phyloP scores from a whole-genome alignment of 2,329 filamentous ascomycete genomes.

The Sclerotinia sclerotiorum region DNA sequence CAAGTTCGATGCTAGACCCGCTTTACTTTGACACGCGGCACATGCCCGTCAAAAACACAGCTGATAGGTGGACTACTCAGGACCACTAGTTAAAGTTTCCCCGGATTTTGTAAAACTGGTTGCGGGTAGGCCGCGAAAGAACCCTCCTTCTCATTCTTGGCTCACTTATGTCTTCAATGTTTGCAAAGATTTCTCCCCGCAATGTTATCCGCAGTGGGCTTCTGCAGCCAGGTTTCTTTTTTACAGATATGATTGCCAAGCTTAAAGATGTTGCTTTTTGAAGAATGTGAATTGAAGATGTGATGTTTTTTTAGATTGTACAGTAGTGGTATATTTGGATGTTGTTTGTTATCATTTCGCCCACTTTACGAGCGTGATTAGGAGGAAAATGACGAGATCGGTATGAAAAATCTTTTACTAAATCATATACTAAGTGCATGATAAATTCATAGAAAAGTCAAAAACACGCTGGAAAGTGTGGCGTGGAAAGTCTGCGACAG shows the following conservation, averaged over 20 bases:
- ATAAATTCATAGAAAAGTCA: not conserved
- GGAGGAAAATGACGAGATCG: not conserved
- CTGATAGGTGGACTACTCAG: conserved; percentile 8
- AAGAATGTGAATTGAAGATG: not conserved
- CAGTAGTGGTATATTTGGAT: not conserved
- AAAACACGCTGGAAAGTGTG: not conserved
- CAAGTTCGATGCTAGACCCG: not conserved
- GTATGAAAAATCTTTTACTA: not conserved
- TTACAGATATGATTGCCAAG: not conserved
- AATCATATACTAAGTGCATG: not conserved
- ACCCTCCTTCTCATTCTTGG: not conserved
- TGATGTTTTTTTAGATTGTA: not conserved
- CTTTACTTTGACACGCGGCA: not conserved
- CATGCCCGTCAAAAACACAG: not conserved
- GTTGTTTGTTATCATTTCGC: not conserved
- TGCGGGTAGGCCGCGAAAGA: not conserved
- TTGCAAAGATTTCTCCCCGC: not conserved
- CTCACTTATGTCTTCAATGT: not conserved
- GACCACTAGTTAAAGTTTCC: not conserved
- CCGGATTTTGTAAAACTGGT: not conserved
- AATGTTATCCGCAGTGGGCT: not conserved
- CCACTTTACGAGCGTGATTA: not conserved
- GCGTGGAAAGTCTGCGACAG: not conserved
- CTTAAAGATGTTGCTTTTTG: not conserved
- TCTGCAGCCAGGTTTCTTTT: not conserved